Base-by-base conservation (phyloP, 108 stramenopile genomes). In the Cylindrotheca closterium region DNA sequence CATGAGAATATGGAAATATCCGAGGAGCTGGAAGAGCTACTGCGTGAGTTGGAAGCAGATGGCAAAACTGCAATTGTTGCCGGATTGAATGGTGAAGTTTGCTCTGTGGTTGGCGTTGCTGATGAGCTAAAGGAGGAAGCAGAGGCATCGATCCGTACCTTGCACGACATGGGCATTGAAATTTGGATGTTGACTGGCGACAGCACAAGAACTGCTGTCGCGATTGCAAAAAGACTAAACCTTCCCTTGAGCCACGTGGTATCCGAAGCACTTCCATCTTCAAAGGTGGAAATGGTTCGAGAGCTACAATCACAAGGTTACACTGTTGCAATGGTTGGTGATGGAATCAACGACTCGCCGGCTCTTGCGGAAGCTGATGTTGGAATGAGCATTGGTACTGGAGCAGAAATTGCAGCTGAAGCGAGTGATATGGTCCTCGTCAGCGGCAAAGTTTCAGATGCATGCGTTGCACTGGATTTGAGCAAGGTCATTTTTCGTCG, bases 121-220 rank as follows among this genome's bases (percentile, higher is more conserved):
- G 99, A 99, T 70, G 88, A 76, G 53, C 56, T 63, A 79, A 96
- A 68, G 88, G 90, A 34, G 59, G 78, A 78, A 76, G 85, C 96
- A 4, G 63, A 54, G 2, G 78, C 94, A 31, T 80, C 89, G 24
- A 71, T 96, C 18, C 65, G 54, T 46, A 75, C 75, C 54, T 78
- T 94, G 61, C 74, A 78, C 17, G 63, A 81, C 48, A 67, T 83
- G 64, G 91, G 88, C 12, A 73, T 98, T 4, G 90, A 96, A 48
- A 92, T 98, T 8, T 98, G 94, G 93, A 96, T 98, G 94, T 82
- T 97, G 51, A 98, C 97, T 0, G 99, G 99, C 27, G 99, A 99
- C 72, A 91, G 97, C 67, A 75, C 70, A 33, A 63, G 79, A 2
- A 96, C 96, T 18, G 98, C 98, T 18, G 55, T 61, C 45, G 90